Evolutionary conservation across 192 early-diverging fungal genomes (phyloP), one percentile per base, ranked within the genome.

Genomic region (Kappamyces sp.): DNA sequence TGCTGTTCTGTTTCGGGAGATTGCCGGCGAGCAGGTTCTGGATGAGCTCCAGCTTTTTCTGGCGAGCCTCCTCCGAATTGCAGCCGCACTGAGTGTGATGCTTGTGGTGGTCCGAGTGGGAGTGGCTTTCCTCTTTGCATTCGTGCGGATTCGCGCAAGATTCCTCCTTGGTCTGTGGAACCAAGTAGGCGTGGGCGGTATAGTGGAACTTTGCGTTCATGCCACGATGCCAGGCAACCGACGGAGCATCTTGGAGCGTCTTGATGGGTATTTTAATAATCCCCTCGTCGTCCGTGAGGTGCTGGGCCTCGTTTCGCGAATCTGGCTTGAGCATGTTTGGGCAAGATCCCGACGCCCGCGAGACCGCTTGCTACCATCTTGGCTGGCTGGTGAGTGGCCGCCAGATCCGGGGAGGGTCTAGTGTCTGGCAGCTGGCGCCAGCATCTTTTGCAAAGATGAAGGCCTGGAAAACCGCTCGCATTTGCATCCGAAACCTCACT

Each of bases 121-220:
- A 39, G 36, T 63, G 53, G 2, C 23, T 38, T 50, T 63, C 33
- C 32, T 9, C 50, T 9, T 32, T 32, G 10, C 5, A 32, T 15
- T 41, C 55, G 38, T 36, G 15, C 3, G 31, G 51, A 49, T 60
- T 48, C 5, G 62, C 53, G 36, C 33, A 40, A 40, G 63, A 64
- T 23, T 60, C 65, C 3, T 60, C 9, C n/a, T 67, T 58, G n/a
- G 58, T 36, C 2, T 64, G 58, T n/a, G 51, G 50, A 6, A 72
- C 34, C 4, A 68, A 59, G 59, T 77, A 80, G 2, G 73, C 57
- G 51, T 54, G 62, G 4, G 65, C 72, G 9, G 47, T 64, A 62
- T 68, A 81, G 64, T 81, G 76, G 51, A 81, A 75, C 9, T 58
- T 63, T 7, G 79, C 79, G 40, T 78, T 78, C 5, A 65, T 58